A percentile compares a stretch with the other conserved stretches of the same genome.
These are phyloP conservation scores for Paramecium biaurelia DNA, from an alignment of 73 alveolate species.

Conservation along the genomic window DNA sequence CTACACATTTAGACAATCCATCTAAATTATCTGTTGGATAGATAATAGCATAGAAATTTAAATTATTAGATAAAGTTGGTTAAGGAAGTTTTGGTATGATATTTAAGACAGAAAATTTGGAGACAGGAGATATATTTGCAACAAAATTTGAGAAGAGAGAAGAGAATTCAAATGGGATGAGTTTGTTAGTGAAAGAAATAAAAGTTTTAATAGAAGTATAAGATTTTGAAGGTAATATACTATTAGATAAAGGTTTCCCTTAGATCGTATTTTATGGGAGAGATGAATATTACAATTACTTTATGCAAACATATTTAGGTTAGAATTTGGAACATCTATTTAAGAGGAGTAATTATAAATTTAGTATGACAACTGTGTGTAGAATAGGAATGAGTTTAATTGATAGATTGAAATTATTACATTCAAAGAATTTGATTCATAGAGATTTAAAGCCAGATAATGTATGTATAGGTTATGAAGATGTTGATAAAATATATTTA, in stretches of 20 bases:
- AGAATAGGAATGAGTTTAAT: slow-evolving; percentile 63
- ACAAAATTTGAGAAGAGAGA: slow-evolving; percentile 37
- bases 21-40: not conserved
- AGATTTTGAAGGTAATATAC: not conserved
- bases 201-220: not conserved
- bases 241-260: not conserved
- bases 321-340: slow-evolving; percentile 8
- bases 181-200: slow-evolving; percentile 21
- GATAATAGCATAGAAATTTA: slow-evolving; percentile 2
- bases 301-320: slow-evolving; percentile 36
- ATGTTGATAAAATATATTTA: slow-evolving; percentile 62
- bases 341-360: not conserved
- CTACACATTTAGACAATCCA: not conserved
- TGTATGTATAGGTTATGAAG: slow-evolving; percentile 71
- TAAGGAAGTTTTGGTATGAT: slow-evolving; percentile 42
- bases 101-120: slow-evolving; percentile 32
- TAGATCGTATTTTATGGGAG: slow-evolving; percentile 35
- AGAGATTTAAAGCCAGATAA: slow-evolving; percentile 82
- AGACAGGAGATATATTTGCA: slow-evolving; percentile 44
- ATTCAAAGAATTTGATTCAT: slow-evolving; percentile 69
- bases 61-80: slow-evolving; percentile 11
- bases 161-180: not conserved
- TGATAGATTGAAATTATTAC: slow-evolving; percentile 74
- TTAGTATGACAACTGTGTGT: slow-evolving; percentile 62
- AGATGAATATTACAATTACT: slow-evolving; percentile 31